A percentile compares a stretch with the other conserved stretches of the same genome.
These are phyloP conservation scores for Phyllosticta citrichinensis DNA, from an alignment of 2,329 filamentous ascomycete species.

Conservation along the genomic window DNA sequence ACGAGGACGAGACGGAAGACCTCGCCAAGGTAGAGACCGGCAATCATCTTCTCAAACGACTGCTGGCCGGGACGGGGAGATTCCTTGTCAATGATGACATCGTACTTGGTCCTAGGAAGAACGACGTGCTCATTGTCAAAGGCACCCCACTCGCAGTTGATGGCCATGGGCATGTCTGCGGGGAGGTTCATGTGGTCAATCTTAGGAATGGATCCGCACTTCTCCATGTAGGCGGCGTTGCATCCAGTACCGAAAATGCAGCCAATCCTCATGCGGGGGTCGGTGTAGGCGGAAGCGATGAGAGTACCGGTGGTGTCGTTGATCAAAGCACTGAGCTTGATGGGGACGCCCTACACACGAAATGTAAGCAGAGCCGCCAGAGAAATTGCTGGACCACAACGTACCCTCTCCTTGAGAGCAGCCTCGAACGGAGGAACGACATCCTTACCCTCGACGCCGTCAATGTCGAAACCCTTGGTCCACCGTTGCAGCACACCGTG, in stretches of 20 bases:
- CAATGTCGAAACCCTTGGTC: slow-evolving; percentile 96
- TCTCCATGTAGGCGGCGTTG: slow-evolving; percentile 97
- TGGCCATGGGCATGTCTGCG: slow-evolving; percentile 76
- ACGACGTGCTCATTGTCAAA: slow-evolving; percentile 93
- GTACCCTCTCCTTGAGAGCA: slow-evolving; percentile 61
- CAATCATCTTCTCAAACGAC: slow-evolving; percentile 96
- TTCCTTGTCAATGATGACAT: slow-evolving; percentile 78
- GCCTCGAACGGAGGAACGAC: slow-evolving; percentile 82
- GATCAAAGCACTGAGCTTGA: slow-evolving; percentile 86
- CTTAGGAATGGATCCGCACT: slow-evolving; percentile 85
- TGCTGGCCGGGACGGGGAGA: slow-evolving; percentile 91
- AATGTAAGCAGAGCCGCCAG: neutral
- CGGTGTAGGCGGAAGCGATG: slow-evolving; percentile 95
- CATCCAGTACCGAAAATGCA: slow-evolving; percentile 98
- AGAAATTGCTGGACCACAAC: slow-evolving; percentile 6
- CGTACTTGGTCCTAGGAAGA: slow-evolving; percentile 77
- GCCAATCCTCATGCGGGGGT: slow-evolving; percentile 82
- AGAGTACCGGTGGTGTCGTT: slow-evolving; percentile 97
- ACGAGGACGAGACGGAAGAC: slow-evolving; percentile 83
- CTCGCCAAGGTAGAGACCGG: slow-evolving; percentile 87
- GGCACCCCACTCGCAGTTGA: slow-evolving; percentile 97
- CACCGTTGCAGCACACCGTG: slow-evolving; percentile 87
- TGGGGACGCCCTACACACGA: slow-evolving; percentile 75
- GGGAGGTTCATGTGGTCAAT: slow-evolving; percentile 84
- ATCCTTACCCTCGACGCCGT: slow-evolving; percentile 81